Conservation (phyloP, 345 rosid genomes). For the Gossypium raimondii region DNA sequence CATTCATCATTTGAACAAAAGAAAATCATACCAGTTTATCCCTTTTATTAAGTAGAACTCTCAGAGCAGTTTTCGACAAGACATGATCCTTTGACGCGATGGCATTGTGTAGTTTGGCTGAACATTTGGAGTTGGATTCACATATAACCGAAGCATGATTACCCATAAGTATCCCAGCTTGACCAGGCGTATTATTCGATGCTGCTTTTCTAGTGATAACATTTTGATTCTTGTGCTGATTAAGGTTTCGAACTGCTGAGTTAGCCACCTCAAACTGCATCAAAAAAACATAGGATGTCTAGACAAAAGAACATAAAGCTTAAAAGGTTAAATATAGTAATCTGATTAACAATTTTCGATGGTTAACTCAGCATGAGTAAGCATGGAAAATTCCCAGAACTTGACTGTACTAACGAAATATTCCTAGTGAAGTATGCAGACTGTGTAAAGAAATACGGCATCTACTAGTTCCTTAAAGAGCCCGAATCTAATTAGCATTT, state of each 20-base stretch:
- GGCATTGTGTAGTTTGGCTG: slow-evolving; percentile 29
- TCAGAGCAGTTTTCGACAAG: slow-evolving; percentile 47
- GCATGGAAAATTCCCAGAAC: background rate
- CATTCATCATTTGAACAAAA: slow-evolving; percentile 1
- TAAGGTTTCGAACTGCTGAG: background rate
- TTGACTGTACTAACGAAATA: background rate
- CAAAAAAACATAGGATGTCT: background rate
- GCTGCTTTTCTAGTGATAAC: slow-evolving; percentile 21
- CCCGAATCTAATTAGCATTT: background rate
- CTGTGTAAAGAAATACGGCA: background rate
- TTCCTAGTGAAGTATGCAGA: background rate
- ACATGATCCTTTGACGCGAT: slow-evolving; percentile 40
- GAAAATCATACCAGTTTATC: slow-evolving; percentile 51
- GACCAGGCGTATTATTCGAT: slow-evolving; percentile 10
- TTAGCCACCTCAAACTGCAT: slow-evolving; percentile 26
- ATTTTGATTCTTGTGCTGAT: slow-evolving; percentile 32
- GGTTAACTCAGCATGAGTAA: background rate
- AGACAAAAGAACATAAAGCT: slow-evolving; percentile 1
- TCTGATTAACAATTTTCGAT: too few relatives aligned
- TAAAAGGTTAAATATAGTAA: background rate
- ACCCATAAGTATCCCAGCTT: slow-evolving; percentile 11
- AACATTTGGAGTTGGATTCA: slow-evolving; percentile 31
- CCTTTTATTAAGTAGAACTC: slow-evolving; percentile 46
- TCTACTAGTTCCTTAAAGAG: background rate
- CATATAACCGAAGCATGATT: slow-evolving; percentile 20